Evolutionary conservation across 108 stramenopile genomes (phyloP), one percentile per base, ranked within the genome.

Genomic region (Craspedostauros australis): DNA sequence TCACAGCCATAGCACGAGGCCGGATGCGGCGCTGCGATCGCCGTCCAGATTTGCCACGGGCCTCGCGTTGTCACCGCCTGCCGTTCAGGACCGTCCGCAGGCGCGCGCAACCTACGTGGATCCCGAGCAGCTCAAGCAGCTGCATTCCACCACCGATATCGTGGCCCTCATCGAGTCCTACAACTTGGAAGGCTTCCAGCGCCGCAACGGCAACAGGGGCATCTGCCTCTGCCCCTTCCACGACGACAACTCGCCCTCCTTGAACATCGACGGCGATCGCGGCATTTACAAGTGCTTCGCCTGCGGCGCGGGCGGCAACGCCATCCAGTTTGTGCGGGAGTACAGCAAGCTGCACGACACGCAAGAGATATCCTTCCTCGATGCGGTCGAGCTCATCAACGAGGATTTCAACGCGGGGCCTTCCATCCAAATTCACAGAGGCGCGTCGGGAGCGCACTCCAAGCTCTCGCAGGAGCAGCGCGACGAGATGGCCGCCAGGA

Each of bases 261-360:
- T 95, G 57, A 72, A 59, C 20, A 77, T 96, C 40, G 88, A 88
- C 39, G 72, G 79, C 18, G 63, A 66, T 3, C 62, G 83, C 32
- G 84, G 84, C 39, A 64, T 91, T 6, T 96, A 84, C 75, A 92
- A 93, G 47, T 96, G 95, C 57, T 96, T 96, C 63, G 72, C 84
- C 5, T 96, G 95, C 62, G 92, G 91, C n/a, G 92, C 88, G 8
- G 84, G 87, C 26, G 95, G 95, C 4, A 86, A 94, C 58, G 80
- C 88, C 15, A 84, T 95, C 56, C 79, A 68, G 18, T 95, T 96
- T 58, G 80, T 91, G 41, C 59, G 75, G 20, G 73, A 91, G 52
- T 86, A 82, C 49, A 67, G 80, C 39, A 54, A 54, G 41, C 22
- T 48, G 32, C 51, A 31, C 36, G 48, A 62, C 1, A 50, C 41